Conservation (phyloP, 805 yeast genomes). For the Suhomyces tanzawaensis region DNA sequence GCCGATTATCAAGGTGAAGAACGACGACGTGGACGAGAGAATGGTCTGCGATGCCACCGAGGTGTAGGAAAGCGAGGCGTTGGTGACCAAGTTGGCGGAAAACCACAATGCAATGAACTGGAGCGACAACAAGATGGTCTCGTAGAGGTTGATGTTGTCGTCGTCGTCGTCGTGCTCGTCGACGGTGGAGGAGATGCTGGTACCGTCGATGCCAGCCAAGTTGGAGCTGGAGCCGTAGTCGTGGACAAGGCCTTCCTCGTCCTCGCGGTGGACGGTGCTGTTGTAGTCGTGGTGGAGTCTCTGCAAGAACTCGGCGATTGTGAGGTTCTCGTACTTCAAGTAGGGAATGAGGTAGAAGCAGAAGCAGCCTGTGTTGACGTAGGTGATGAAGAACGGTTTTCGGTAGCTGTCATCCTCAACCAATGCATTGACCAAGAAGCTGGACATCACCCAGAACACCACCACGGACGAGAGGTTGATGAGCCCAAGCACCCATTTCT, state of each 20-base stretch:
- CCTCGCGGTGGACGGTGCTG: slow-evolving; percentile 11
- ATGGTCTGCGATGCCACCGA: slow-evolving; percentile 95
- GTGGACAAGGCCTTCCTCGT: slow-evolving; percentile 23
- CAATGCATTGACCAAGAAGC: slow-evolving; percentile 76
- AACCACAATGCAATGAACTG: slow-evolving; percentile 91
- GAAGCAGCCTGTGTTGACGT: slow-evolving; percentile 85
- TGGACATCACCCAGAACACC: slow-evolving; percentile 85
- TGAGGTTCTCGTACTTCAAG: slow-evolving; percentile 27
- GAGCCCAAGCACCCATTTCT: slow-evolving; percentile 77
- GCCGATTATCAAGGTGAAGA: slow-evolving; percentile 87
- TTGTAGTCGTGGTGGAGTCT: slow-evolving; percentile 23
- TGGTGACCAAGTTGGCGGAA: slow-evolving; percentile 81
- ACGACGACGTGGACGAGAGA: slow-evolving; percentile 85
- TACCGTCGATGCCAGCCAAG: slow-evolving; percentile 12
- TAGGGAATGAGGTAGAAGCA: slow-evolving; percentile 72
- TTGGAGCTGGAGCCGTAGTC: slow-evolving; percentile 24
- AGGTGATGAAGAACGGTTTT: slow-evolving; percentile 91
- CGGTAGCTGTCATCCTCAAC: slow-evolving; percentile 68
- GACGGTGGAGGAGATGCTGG: background rate
- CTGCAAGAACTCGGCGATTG: slow-evolving; percentile 21
- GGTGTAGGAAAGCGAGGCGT: slow-evolving; percentile 83
- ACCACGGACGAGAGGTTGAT: slow-evolving; percentile 72
- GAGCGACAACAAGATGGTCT: slow-evolving; percentile 71
- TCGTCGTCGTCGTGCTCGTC: slow-evolving; percentile 8
- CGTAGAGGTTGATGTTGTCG: slow-evolving; percentile 42